Conservation (phyloP, 2,329 filamentous ascomycete species). For the Akanthomyces muscarius region DNA sequence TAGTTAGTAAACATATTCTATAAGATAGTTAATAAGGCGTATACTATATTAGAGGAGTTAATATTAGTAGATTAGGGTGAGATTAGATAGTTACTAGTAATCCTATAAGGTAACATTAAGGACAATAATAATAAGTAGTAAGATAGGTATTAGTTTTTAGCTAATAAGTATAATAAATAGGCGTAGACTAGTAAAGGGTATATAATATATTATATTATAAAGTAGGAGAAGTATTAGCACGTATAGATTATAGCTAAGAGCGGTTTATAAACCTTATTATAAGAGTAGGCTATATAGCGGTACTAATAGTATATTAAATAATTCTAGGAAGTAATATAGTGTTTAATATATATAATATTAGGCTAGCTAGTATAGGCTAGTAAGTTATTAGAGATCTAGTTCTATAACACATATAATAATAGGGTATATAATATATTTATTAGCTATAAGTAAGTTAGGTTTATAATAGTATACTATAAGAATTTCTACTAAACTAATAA, state of each 20-base stretch:
- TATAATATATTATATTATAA: neutral
- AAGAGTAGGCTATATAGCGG: neutral
- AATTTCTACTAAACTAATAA: neutral
- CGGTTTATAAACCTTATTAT: neutral
- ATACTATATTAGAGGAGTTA: neutral
- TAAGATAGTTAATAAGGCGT: neutral
- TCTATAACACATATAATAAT: neutral
- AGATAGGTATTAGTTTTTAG: neutral
- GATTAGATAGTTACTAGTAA: neutral
- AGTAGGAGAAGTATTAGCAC: neutral
- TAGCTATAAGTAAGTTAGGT: neutral
- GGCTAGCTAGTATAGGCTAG: neutral
- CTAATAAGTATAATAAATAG: neutral
- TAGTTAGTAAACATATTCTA: neutral
- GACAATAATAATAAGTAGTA: neutral
- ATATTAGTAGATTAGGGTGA: neutral
- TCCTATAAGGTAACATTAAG: neutral
- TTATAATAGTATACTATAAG: conserved; percentile 6
- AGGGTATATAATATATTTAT: neutral
- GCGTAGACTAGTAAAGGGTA: neutral
- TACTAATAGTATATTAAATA: neutral
- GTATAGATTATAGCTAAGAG: neutral
- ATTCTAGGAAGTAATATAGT: neutral
- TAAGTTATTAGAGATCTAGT: neutral
- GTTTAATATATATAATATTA: neutral